phyloP scores from a whole-genome alignment of 345 rosid species.

The Barbarea vulgaris region DNA sequence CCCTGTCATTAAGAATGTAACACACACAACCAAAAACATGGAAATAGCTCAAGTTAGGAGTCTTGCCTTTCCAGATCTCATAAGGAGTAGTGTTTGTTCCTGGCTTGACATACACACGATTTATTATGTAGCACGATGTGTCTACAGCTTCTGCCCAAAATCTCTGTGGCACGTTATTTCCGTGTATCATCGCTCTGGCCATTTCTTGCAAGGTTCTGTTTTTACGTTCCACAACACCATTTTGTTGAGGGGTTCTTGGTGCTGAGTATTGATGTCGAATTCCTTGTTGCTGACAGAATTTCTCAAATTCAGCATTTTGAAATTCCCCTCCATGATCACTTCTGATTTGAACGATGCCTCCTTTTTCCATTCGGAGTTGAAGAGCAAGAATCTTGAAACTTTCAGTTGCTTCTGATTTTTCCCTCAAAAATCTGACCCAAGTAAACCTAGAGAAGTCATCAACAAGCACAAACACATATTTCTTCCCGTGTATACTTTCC shows the following conservation, averaged over 20 bases:
- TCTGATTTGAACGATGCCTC: background rate
- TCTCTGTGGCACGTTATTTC: accelerated
- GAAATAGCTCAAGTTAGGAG: background rate
- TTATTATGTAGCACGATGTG: background rate
- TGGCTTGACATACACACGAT: background rate
- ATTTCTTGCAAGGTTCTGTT: background rate
- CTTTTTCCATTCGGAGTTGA: background rate
- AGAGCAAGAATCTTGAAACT: background rate
- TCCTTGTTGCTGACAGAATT: background rate
- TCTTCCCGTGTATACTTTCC: background rate
- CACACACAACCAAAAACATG: background rate
- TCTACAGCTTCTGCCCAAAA: background rate
- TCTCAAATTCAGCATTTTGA: background rate
- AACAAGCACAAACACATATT: background rate
- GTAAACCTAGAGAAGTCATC: background rate
- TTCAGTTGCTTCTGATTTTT: background rate
- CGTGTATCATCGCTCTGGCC: background rate
- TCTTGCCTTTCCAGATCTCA: background rate
- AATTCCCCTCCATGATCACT: background rate
- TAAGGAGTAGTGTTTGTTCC: accelerated
- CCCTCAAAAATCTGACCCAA: background rate
- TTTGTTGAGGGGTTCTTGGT: background rate
- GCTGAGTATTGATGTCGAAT: background rate
- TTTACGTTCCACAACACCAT: background rate
- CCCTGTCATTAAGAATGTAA: background rate